phyloP scores from a whole-genome alignment of 495 filamentous ascomycete genomes.

The Diplogelasinospora grovesii region DNA sequence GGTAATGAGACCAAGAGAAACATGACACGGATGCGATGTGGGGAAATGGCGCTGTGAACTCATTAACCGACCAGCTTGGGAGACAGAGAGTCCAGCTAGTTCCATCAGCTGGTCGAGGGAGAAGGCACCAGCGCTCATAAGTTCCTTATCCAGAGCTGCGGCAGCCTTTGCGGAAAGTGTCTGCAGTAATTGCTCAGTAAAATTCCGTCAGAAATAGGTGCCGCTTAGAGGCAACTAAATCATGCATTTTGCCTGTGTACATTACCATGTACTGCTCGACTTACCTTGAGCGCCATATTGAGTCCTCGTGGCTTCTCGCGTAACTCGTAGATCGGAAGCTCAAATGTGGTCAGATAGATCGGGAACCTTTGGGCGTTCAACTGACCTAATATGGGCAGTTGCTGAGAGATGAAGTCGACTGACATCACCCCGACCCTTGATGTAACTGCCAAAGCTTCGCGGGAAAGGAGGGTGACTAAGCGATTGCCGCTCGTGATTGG shows the following conservation, averaged over 20 bases:
- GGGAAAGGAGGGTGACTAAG: slow-evolving; percentile 1
- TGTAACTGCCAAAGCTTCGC: background rate
- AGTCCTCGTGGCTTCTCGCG: background rate
- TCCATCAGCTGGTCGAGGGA: slow-evolving; percentile 98
- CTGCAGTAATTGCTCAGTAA: slow-evolving; percentile 35
- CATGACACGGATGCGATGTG: background rate
- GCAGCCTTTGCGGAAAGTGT: slow-evolving; percentile 84
- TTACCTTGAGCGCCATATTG: slow-evolving; percentile 44
- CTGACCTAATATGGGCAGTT: too few relatives aligned
- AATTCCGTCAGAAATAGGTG: background rate
- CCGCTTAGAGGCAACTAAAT: too few relatives aligned
- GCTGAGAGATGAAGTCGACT: slow-evolving; percentile 7
- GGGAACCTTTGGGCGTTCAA: too few relatives aligned
- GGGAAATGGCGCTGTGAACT: background rate
- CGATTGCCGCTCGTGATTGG: too few relatives aligned
- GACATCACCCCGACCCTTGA: slow-evolving; percentile 11
- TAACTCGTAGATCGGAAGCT: too few relatives aligned
- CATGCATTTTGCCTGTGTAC: too few relatives aligned
- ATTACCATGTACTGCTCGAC: slow-evolving; percentile 1
- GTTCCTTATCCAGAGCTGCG: slow-evolving; percentile 80
- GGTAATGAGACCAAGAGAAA: background rate
- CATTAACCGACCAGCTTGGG: slow-evolving; percentile 79
- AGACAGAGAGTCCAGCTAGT: slow-evolving; percentile 85
- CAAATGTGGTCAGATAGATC: too few relatives aligned
- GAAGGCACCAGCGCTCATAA: slow-evolving; percentile 89